Conservation (phyloP, 805 yeast species). For the Candida quercuum region DNA sequence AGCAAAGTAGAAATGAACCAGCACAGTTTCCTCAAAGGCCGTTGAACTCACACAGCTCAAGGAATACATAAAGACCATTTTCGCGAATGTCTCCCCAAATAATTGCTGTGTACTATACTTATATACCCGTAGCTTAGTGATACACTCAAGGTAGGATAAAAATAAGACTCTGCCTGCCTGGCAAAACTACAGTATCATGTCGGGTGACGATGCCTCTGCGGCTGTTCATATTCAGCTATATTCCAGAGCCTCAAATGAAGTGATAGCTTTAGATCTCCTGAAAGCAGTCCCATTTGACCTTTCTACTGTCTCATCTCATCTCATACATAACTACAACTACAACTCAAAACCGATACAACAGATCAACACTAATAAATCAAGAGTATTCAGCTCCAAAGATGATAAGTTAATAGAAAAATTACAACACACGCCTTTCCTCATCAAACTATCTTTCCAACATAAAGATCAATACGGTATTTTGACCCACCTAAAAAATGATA, state of each 20-base stretch:
- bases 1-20: no score
- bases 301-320: slow-evolving; percentile 9
- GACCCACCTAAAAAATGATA: slow-evolving; percentile 3
- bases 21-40: no score
- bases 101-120: no score
- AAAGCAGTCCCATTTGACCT: slow-evolving; percentile 10
- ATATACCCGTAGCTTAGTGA: no score
- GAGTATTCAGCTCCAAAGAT: slow-evolving; percentile 12
- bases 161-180: no score
- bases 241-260: not conserved
- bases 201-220: not conserved
- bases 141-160: no score
- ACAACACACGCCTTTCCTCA: slow-evolving; percentile 6
- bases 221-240: not conserved
- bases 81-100: no score
- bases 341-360: slow-evolving; percentile 4
- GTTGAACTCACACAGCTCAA: no score
- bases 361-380: slow-evolving; percentile 17
- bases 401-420: not conserved
- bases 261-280: slow-evolving; percentile 5
- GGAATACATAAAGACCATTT: no score
- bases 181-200: no score
- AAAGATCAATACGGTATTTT: slow-evolving; percentile 17
- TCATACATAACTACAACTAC: slow-evolving; percentile 5
- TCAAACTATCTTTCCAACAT: slow-evolving; percentile 13